A percentile compares a stretch with the other conserved stretches of the same genome.
Evolutionary conservation across 139 green algal species (phyloP).

Genomic region (Spirogloea muscicola): DNA sequence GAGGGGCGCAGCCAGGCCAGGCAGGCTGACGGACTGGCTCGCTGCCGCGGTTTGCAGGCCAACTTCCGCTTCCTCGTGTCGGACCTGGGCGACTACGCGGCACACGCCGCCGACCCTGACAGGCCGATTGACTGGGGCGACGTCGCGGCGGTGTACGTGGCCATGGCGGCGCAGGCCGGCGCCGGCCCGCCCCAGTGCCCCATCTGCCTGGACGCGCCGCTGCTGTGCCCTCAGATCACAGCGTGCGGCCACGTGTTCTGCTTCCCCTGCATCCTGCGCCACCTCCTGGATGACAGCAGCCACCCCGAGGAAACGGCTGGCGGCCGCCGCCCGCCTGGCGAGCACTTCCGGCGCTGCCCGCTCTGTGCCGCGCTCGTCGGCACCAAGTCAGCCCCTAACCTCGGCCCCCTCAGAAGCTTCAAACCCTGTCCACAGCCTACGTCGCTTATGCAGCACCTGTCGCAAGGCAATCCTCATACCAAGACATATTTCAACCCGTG

Average conservation of each 20-base stretch:
- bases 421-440: too few species aligned
- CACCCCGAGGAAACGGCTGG: too few species aligned
- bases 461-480: too few species aligned
- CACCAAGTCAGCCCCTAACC: too few species aligned
- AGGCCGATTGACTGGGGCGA: slow-evolving; percentile 41
- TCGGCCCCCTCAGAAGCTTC: too few species aligned
- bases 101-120: slow-evolving; percentile 21
- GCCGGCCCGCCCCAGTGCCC: slow-evolving; percentile 20
- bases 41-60: not conserved
- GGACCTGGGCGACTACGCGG: slow-evolving; percentile 32
- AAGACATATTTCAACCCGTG: too few species aligned
- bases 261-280: slow-evolving; percentile 45
- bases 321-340: too few species aligned
- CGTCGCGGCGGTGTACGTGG: slow-evolving; percentile 44
- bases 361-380: too few species aligned
- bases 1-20: too few species aligned
- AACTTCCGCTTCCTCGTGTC: slow-evolving; percentile 49
- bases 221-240: slow-evolving; percentile 42
- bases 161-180: too few species aligned
- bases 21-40: not conserved
- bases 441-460: too few species aligned
- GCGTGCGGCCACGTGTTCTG: slow-evolving; percentile 45
- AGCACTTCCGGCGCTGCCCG: slow-evolving; percentile 38
- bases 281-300: too few species aligned
- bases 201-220: slow-evolving; percentile 38